Percentiles rank a stretch among this genome's conserved stretches.
Conservation (phyloP, 352 stramenopile genomes). For the Phytophthora syringae region DNA sequence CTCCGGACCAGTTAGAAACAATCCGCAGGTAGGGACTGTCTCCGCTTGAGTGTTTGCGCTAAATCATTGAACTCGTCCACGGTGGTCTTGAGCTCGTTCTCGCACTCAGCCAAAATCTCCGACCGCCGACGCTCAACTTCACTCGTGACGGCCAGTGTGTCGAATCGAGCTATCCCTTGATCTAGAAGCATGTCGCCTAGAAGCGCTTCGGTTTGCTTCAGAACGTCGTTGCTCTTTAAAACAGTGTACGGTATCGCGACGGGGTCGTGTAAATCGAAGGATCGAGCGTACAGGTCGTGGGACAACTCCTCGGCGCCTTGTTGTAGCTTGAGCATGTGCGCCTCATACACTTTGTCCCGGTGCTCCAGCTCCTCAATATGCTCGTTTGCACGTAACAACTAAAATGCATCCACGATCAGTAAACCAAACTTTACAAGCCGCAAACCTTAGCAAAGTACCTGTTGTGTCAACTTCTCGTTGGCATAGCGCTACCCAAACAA, state of each 20-base stretch:
- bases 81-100: constrained; percentile 61
- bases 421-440: neutral
- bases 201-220: constrained; percentile 62
- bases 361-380: constrained; percentile 59
- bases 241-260: constrained; percentile 32
- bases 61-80: constrained; percentile 72
- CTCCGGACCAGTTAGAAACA: neutral
- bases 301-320: constrained; percentile 35
- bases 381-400: constrained; percentile 57
- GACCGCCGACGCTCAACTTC: constrained; percentile 57
- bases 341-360: constrained; percentile 52
- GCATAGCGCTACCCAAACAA: constrained; percentile 47
- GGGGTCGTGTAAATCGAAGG: constrained; percentile 25
- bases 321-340: constrained; percentile 50
- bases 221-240: constrained; percentile 54
- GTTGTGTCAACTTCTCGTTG: constrained; percentile 71
- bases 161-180: constrained; percentile 39
- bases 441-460: constrained; percentile 35
- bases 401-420: neutral
- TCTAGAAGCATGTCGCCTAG: constrained; percentile 55
- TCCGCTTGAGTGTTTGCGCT: constrained; percentile 37
- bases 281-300: constrained; percentile 29
- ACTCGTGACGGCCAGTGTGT: constrained; percentile 37
- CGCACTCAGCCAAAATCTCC: constrained; percentile 67
- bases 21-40: constrained; percentile 12